These are phyloP conservation scores for Cercospora janseana DNA, from an alignment of 2,329 filamentous ascomycete species.

Conservation along the genomic window DNA sequence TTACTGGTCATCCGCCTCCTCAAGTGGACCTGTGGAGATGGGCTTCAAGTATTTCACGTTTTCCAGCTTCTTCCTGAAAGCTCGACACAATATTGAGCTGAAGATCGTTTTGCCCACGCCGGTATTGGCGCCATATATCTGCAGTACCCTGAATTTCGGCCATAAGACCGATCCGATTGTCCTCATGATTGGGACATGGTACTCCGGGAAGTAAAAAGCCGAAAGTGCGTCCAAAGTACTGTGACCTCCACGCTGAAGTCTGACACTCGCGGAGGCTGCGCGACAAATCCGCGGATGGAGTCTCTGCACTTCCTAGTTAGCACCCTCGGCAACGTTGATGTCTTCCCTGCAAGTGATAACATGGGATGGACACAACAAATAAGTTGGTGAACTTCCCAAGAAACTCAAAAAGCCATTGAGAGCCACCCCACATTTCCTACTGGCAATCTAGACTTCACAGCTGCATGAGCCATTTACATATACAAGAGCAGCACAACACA, in stretches of 20 bases:
- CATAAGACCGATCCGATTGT: constrained; percentile 63
- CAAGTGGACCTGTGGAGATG: constrained; percentile 69
- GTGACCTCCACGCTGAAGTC: too few relatives aligned
- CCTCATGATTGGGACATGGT: constrained; percentile 38
- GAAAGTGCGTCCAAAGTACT: too few relatives aligned
- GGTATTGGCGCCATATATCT: constrained; percentile 81
- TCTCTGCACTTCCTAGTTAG: too few relatives aligned
- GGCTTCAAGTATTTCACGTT: constrained; percentile 71
- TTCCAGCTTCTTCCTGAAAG: constrained; percentile 53
- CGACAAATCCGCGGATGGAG: too few relatives aligned
- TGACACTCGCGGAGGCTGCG: too few relatives aligned
- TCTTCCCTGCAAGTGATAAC: not conserved
- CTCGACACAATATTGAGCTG: constrained; percentile 68
- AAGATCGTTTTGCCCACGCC: constrained; percentile 83
- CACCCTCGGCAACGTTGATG: not conserved
- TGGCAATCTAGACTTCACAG: not conserved
- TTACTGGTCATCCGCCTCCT: constrained; percentile 70
- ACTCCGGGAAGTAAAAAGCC: not conserved
- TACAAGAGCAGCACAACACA: not conserved
- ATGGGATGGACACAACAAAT: not conserved
- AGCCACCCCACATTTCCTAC: constrained; percentile 2
- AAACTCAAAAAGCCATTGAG: constrained; percentile 16
- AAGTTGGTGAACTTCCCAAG: not conserved
- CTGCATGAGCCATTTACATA: not conserved
- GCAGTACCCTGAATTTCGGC: constrained; percentile 66